Evolutionary conservation across 345 rosid genomes (phyloP), one percentile per base, ranked within the genome.

Genomic region (Passiflora organensis): DNA sequence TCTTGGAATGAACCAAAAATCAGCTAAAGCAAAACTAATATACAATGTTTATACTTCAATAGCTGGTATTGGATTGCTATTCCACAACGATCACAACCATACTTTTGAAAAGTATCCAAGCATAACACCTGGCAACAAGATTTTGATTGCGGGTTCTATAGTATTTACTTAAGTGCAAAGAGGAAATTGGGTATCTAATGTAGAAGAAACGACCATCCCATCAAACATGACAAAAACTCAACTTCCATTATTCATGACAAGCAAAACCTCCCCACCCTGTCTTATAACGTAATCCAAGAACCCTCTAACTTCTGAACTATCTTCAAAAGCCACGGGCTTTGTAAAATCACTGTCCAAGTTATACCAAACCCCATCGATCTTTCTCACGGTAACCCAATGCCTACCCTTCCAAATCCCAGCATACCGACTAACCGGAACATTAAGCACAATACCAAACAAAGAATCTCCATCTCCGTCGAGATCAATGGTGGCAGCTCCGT

Each of bases 321-420:
- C 72, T 47, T 67, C 63, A 43, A 87, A 87, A 24, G 54, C 12
- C 5, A 44, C 36, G 42, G 93, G 90, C 28, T 68, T 51, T 48
- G 25, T 5, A 17, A 89, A 89, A 74, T 94, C 95, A 74, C 97
- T 87, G 44, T 85, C 95, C 78, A 89, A 70, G 58, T 87, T 89
- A 74, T 86, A 89, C 97, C 96, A 89, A 50, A 80, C 69, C 53
- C 90, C 96, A 58, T 62, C 73, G 58, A 85, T 82, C 68, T 76
- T 79, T 55, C 86, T 84, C 76, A 89, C 4, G 6, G 89, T 69
- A 54, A 85, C 72, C 99, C 99, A 87, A 73, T 85, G 97, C 69
- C 99, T 82, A 58, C 86, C 48, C 72, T 71, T 83, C 93, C 99
- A 89, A 28, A 89, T 69, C 64, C 96, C 96, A 16, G 77, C 88